A percentile compares a stretch with the other conserved stretches of the same genome.
phyloP scores from a whole-genome alignment of 331 rosid genomes.

The Malus hybrid region DNA sequence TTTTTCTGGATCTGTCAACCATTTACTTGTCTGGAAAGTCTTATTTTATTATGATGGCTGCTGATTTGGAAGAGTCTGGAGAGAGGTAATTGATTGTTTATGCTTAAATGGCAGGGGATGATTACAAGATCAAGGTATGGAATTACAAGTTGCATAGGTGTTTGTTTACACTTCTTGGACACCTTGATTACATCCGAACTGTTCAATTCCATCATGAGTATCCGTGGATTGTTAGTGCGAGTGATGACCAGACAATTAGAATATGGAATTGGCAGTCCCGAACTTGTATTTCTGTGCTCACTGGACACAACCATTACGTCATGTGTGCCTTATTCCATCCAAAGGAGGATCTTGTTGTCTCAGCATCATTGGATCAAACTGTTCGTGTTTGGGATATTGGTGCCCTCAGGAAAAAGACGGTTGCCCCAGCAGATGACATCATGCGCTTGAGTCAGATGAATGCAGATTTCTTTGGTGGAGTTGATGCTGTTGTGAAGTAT shows the following conservation, averaged over 20 bases:
- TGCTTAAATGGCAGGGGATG: conserved; percentile 63
- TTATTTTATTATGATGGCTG: neutral
- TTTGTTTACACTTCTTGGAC: conserved; percentile 93
- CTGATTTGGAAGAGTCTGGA: neutral
- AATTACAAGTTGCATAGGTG: conserved; percentile 96
- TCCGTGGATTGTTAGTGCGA: conserved; percentile 21
- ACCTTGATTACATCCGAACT: conserved; percentile 95
- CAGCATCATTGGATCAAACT: conserved; percentile 12
- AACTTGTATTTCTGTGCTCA: neutral
- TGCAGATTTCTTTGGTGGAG: conserved; percentile 88
- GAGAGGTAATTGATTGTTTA: neutral
- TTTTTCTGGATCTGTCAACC: neutral
- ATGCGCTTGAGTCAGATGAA: conserved; percentile 90
- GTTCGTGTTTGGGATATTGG: conserved; percentile 19
- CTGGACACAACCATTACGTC: conserved; percentile 8
- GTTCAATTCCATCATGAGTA: conserved; percentile 91
- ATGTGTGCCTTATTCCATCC: conserved; percentile 22
- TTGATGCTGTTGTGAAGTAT: conserved; percentile 89
- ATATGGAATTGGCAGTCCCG: conserved; percentile 21
- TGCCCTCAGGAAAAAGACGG: conserved; percentile 70
- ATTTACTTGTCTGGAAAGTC: neutral
- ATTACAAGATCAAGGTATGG: conserved; percentile 98
- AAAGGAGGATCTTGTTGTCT: conserved; percentile 13
- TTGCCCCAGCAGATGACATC: conserved; percentile 87
- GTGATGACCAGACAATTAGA: conserved; percentile 16